These are phyloP conservation scores for Aaosphaeria arxii DNA, from an alignment of 2,329 filamentous ascomycete genomes.

Conservation along the genomic window DNA sequence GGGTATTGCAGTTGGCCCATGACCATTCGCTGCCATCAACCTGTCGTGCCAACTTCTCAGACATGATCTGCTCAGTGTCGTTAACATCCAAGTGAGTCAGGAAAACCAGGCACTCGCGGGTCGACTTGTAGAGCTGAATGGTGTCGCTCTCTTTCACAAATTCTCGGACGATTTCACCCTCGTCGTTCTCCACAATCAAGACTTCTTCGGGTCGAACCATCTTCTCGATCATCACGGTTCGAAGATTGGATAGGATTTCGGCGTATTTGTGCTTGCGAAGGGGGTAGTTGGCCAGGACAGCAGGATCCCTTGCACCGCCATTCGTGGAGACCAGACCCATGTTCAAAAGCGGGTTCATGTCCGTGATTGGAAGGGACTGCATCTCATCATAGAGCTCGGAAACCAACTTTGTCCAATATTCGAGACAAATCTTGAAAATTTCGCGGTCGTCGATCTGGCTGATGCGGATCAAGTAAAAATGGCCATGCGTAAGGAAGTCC, in stretches of 20 bases:
- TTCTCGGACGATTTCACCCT: constrained; percentile 97
- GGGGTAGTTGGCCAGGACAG: constrained; percentile 82
- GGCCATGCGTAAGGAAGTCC: constrained; percentile 91
- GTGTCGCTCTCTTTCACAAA: constrained; percentile 99
- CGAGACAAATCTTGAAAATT: constrained; percentile 98
- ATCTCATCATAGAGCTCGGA: constrained; percentile 99
- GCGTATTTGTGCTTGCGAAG: constrained; percentile 97
- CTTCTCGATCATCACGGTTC: constrained; percentile 99
- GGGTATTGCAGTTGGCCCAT: constrained; percentile 98
- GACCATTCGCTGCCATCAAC: constrained; percentile 97
- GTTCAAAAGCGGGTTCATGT: constrained; percentile 83
- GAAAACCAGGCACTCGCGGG: constrained; percentile 93
- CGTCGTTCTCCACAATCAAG: constrained; percentile 97
- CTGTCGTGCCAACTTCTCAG: constrained; percentile 91
- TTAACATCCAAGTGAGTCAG: constrained; percentile 95
- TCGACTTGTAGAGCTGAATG: constrained; percentile 98
- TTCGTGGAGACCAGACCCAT: constrained; percentile 69
- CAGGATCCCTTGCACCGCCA: constrained; percentile 81
- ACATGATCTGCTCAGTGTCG: constrained; percentile 99
- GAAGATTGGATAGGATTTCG: constrained; percentile 87
- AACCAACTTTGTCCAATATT: constrained; percentile 98
- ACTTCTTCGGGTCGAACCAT: constrained; percentile 99
- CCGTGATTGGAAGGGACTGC: constrained; percentile 91
- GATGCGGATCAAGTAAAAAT: constrained; percentile 97
- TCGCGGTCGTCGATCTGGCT: constrained; percentile 98